Evolutionary conservation across 2,329 filamentous ascomycete species (phyloP), one percentile per base, ranked within the genome.

Genomic region (Penicillium psychrosexuale): DNA sequence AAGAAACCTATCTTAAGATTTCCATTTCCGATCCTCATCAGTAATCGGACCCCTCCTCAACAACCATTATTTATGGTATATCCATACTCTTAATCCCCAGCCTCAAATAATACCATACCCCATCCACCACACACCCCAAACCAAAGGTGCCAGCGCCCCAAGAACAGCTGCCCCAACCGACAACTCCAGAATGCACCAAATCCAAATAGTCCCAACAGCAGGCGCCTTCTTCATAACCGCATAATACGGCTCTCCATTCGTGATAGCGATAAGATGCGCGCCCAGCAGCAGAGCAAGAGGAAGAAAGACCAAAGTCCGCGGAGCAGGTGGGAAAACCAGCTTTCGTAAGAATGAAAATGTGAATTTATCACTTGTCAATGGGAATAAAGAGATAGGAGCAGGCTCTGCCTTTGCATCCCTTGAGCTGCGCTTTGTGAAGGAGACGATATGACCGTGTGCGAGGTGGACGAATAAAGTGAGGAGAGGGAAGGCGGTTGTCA

Each of bases 141-240:
- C 71, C 49, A 79, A 64, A 13, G 84, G 80, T n/a, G 75, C 70
- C 38, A 76, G 52, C 22, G 83, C 72, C 42, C 80, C 84, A n/a
- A 76, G 66, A 24, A 87, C 75, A 0, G 89, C 89, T 66, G 83
- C 85, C 0, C 79, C 67, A 38, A 96, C 77, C 52, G 90, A 82
- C 75, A 97, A 82, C 76, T 99, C 94, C 44, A 97, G 81, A 22
- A 97, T 87, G 31, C 88, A 85, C 91, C 93, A 97, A 5, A 97
- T 82, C 92, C 93, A 97, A 17, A 97, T 72, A 38, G 90, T 93
- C 0, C 91, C 94, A 13, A 97, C 72, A 5, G 91, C 86, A n/a
- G 94, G 94, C 0, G 91, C 89, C 60, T 85, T 86, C 77, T 96
- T 95, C 90, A 97, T 92, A 19, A 96, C 86, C 7, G 89, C 88